phyloP scores from a whole-genome alignment of 352 stramenopile species.

The Phytophthora cactorum region DNA sequence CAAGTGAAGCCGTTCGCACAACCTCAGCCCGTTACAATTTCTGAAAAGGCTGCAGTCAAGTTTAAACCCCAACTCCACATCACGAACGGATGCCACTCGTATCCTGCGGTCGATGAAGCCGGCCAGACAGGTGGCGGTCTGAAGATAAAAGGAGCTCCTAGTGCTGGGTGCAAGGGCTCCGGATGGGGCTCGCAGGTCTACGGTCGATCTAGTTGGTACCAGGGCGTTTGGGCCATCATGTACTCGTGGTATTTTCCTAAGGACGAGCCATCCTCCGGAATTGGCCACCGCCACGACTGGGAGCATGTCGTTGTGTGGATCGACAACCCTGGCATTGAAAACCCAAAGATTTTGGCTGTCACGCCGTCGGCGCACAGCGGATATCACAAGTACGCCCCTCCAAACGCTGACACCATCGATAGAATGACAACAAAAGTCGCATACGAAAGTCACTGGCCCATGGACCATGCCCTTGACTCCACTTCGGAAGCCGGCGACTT shows the following conservation, averaged over 20 bases:
- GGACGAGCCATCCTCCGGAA: neutral
- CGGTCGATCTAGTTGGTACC: conserved; percentile 8
- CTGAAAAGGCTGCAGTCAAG: conserved; percentile 8
- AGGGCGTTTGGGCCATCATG: conserved; percentile 16
- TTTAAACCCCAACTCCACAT: conserved; percentile 15
- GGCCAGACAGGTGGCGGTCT: conserved; percentile 13
- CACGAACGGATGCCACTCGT: conserved; percentile 23
- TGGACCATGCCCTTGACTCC: conserved; percentile 12
- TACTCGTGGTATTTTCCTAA: conserved; percentile 33
- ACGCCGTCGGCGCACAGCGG: conserved; percentile 4
- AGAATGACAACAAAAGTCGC: conserved; percentile 18
- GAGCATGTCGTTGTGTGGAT: conserved; percentile 27
- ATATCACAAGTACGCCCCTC: conserved; percentile 15
- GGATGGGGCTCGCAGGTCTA: conserved; percentile 27
- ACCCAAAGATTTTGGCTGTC: conserved; percentile 20
- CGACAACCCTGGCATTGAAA: conserved; percentile 15
- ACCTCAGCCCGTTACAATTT: conserved; percentile 11
- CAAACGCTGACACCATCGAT: conserved; percentile 6
- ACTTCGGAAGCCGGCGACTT: conserved; percentile 14
- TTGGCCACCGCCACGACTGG: conserved; percentile 28
- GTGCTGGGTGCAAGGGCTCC: conserved; percentile 14
- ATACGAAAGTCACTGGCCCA: conserved; percentile 7
- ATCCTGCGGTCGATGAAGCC: conserved; percentile 18
- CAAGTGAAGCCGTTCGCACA: conserved; percentile 24
- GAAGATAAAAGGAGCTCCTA: conserved; percentile 13